Evolutionary conservation across 73 alveolate genomes (phyloP), one percentile per base, ranked within the genome.

Genomic region (Paramecium primaurelia): DNA sequence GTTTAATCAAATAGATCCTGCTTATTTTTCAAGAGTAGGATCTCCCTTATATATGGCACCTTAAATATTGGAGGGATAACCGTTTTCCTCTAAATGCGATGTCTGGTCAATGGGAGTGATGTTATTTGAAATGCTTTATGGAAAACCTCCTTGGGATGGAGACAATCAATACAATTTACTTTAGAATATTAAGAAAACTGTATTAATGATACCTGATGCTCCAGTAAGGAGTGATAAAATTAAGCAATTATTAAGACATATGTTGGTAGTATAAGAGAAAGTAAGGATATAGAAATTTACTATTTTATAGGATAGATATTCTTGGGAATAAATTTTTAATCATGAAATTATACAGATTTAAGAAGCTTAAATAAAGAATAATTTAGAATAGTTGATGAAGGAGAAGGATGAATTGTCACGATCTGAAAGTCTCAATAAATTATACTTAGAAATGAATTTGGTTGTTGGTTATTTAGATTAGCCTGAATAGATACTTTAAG

Each of bases 41-140:
- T 92, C 95, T 32, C 95, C 95, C 16, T 58, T 92, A 25, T 92
- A 86, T 26, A 92, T 92, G 95, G 92, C 95, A 30, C 95, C 95
- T 30, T 80, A 92, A 86, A 86, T 92, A 10, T 69, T 92, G 30
- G 95, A 92, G 42, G 95, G 95, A 16, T 71, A 60, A 38, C 95
- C 95, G 22, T 92, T 84, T 86, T 71, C 86, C 30, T 92, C 71
- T 28, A 84, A 84, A 86, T 92, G 95, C 59, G 95, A 92, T 83
- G 77, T 92, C 28, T 92, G 95, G 95, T 58, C 89, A 36, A 69
- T 92, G 26, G 95, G 95, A 60, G 93, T 92, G 42, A 73, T 92
- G 77, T 51, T 80, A 22, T 92, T 83, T 64, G 95, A 92, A 86
- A 84, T 92, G 94, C 86, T 89, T 2, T 89, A 89, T 47, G 94